Base-by-base conservation (phyloP, 345 rosid species). In the Adansonia digitata region DNA sequence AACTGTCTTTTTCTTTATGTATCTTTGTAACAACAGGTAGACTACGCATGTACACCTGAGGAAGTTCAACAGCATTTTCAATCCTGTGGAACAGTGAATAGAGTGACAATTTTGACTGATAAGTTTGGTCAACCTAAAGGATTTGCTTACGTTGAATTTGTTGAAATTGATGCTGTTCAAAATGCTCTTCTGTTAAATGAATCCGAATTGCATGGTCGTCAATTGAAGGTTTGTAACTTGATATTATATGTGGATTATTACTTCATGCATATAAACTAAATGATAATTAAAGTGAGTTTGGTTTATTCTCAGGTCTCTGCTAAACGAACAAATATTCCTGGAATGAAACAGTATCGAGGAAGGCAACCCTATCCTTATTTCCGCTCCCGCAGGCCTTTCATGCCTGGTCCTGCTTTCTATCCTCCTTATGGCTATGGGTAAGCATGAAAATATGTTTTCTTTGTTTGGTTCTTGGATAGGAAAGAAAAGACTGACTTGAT, bases 51-150 rank as follows among this genome's bases (percentile, higher is more conserved):
- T 68, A 91, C 99, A 15, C 98, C 99, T 27, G 99, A 95, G 84
- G 99, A 95, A 85, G 94, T 95, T 56, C 99, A 95, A 75, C 99
- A 93, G 78, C 99, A 95, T 84, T 95, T 95, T 81, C 99, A 95
- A 60, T 95, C 99, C 22, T 95, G 99, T 83, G 99, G 99, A 67
- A 95, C 99, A 0, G 98, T 95, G 55, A 93, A 95, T 77, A 13
- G 63, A 26, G 63, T 27, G 27, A 95, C 99, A 13, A 95, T 95
- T 82, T 88, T 95, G 90, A 93, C 99, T 0, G 99, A 95, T 81
- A 95, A 95, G 89, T 95, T 93, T 71, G 99, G 97, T 75, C 99
- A 95, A 69, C 99, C 99, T 39, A 95, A 95, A 83, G 99, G 99
- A 71, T 95, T 95, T 85, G 98, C 99, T 7, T 95, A 95, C 15